phyloP scores from a whole-genome alignment of 192 early-diverging fungal species.

The Dissophora globulifera region DNA sequence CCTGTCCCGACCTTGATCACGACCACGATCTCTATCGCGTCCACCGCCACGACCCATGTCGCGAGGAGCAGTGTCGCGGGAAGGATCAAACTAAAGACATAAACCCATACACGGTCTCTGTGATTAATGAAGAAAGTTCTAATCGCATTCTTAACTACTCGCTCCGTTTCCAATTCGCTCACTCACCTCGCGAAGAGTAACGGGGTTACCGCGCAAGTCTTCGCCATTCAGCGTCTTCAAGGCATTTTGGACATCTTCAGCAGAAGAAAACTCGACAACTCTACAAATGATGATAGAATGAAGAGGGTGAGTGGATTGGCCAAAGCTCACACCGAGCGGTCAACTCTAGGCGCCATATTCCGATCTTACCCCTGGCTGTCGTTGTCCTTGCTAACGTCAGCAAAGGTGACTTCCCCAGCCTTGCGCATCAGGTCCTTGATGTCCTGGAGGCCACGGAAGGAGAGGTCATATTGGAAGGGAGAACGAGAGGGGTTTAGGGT shows the following conservation, averaged over 20 bases:
- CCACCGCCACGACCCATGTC: slow-evolving; percentile 53
- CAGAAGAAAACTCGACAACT: slow-evolving; percentile 88
- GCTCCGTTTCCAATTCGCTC: too few species aligned
- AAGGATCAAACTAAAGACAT: slow-evolving; percentile 22
- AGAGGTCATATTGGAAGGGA: slow-evolving; percentile 44
- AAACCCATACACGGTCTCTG: too few species aligned
- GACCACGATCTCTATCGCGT: slow-evolving; percentile 55
- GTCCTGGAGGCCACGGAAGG: slow-evolving; percentile 70
- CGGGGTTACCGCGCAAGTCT: slow-evolving; percentile 73
- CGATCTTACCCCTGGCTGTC: slow-evolving; percentile 88
- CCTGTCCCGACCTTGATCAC: slow-evolving; percentile 55
- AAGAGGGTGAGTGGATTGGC: too few species aligned
- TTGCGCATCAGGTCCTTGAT: slow-evolving; percentile 96
- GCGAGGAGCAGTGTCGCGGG: slow-evolving; percentile 44
- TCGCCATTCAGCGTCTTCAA: slow-evolving; percentile 84
- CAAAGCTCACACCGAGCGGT: too few species aligned
- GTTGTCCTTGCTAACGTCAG: slow-evolving; percentile 86
- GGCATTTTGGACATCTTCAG: slow-evolving; percentile 86
- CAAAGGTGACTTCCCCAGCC: slow-evolving; percentile 94
- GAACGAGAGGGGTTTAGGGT: slow-evolving; percentile 51
- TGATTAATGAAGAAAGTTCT: too few species aligned
- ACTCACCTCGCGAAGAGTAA: slow-evolving; percentile 75
- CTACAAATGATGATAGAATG: slow-evolving; percentile 53
- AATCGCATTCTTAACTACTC: too few species aligned
- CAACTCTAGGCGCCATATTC: too few species aligned